These are phyloP conservation scores for Marchantia polymorpha DNA, from an alignment of 225 moss, liverwort and hornwort species.

Conservation along the genomic window DNA sequence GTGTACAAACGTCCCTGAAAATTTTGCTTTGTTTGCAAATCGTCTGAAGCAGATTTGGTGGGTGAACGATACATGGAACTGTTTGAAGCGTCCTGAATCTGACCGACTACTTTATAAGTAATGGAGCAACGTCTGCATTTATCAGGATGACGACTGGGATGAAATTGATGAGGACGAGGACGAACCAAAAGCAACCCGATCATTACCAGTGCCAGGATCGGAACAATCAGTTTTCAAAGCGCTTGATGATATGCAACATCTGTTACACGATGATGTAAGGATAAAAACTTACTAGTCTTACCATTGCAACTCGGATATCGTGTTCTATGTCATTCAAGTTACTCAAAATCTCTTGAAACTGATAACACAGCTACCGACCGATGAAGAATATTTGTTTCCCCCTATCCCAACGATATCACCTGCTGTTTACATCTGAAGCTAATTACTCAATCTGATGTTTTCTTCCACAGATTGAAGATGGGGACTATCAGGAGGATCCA, in stretches of 20 bases:
- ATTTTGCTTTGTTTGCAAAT: neutral
- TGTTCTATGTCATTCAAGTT: neutral
- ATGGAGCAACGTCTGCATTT: too few relatives aligned
- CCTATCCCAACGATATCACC: too few relatives aligned
- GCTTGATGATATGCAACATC: slow-evolving; percentile 55
- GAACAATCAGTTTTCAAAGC: slow-evolving; percentile 61
- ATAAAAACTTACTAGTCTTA: neutral
- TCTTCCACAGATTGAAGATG: slow-evolving; percentile 62
- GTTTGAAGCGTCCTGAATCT: too few relatives aligned
- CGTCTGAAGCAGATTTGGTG: too few relatives aligned
- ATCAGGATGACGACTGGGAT: slow-evolving; percentile 91
- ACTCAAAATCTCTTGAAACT: too few relatives aligned
- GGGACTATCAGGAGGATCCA: slow-evolving; percentile 76
- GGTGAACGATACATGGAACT: too few relatives aligned
- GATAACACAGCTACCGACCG: too few relatives aligned
- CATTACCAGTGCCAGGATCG: slow-evolving; percentile 38
- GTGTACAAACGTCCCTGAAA: neutral
- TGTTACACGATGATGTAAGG: slow-evolving; percentile 65
- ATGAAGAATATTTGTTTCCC: too few relatives aligned
- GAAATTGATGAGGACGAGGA: slow-evolving; percentile 63
- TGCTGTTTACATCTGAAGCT: too few relatives aligned
- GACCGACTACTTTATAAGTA: too few relatives aligned
- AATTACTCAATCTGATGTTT: too few relatives aligned
- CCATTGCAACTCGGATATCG: neutral
- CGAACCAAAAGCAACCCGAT: slow-evolving; percentile 28